Conservation (phyloP, 2,329 filamentous ascomycete species). For the Nemania abortiva region DNA sequence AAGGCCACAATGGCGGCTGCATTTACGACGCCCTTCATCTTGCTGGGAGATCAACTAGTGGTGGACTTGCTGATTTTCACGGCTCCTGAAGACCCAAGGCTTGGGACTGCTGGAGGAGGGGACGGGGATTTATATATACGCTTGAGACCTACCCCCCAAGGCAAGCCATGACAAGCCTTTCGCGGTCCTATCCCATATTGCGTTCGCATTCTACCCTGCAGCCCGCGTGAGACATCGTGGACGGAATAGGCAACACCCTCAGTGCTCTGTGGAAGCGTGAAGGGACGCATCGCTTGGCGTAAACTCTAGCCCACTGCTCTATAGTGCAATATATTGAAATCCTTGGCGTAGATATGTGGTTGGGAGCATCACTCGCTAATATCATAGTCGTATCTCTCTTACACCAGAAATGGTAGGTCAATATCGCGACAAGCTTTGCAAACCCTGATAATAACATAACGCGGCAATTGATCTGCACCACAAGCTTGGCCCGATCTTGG, state of each 20-base stretch:
- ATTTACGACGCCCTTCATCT: constrained; percentile 48
- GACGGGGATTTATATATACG: constrained; percentile 27
- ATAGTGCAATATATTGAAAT: constrained; percentile 34
- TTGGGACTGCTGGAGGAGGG: not conserved
- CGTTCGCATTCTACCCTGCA: not conserved
- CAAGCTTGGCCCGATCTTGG: constrained; percentile 40
- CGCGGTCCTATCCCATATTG: not conserved
- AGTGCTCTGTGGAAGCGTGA: not conserved
- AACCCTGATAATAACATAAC: constrained; percentile 26
- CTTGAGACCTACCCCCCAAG: constrained; percentile 14
- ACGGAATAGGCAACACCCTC: not conserved
- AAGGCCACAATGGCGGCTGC: constrained; percentile 47
- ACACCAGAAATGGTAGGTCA: constrained; percentile 48
- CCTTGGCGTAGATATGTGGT: constrained; percentile 17
- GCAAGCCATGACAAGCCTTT: constrained; percentile 36
- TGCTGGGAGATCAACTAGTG: constrained; percentile 35
- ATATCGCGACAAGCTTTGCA: constrained; percentile 41
- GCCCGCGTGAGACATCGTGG: not conserved
- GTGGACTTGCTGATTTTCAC: constrained; percentile 29
- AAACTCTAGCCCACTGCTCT: constrained; percentile 20
- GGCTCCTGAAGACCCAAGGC: constrained; percentile 26
- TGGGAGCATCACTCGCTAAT: constrained; percentile 45
- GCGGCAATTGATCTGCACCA: constrained; percentile 39
- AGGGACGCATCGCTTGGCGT: constrained; percentile 24
- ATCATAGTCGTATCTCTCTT: constrained; percentile 47